These are phyloP conservation scores for Ceratocystis cacaofunesta DNA, from an alignment of 2,329 filamentous ascomycete species.

Conservation along the genomic window DNA sequence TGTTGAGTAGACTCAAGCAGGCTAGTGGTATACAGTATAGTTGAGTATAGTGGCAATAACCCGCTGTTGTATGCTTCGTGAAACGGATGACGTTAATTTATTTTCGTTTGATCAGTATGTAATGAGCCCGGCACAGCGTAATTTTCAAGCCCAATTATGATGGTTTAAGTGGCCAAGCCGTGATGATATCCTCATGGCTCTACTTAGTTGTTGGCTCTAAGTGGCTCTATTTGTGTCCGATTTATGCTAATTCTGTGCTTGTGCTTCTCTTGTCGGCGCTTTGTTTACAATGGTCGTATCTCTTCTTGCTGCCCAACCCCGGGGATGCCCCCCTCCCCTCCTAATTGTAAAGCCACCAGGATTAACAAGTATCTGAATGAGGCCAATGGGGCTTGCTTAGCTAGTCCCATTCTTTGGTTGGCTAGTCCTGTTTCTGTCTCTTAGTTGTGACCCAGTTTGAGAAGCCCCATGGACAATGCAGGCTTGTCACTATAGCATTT, in stretches of 20 bases:
- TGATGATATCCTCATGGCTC: background rate
- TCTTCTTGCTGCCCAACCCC: constrained; percentile 4
- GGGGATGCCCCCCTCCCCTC: background rate
- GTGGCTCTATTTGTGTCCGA: background rate
- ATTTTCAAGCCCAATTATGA: background rate
- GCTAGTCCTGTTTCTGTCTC: background rate
- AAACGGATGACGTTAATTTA: background rate
- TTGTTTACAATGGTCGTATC: background rate
- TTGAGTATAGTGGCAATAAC: background rate
- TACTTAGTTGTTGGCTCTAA: background rate
- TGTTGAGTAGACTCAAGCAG: background rate
- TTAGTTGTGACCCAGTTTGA: background rate
- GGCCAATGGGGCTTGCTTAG: background rate
- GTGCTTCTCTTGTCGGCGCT: background rate
- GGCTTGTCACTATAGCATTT: background rate
- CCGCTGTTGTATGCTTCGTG: background rate
- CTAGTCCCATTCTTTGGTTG: background rate
- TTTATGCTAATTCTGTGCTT: background rate
- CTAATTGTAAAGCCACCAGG: background rate
- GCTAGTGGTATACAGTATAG: background rate
- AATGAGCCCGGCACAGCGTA: background rate
- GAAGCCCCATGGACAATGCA: background rate
- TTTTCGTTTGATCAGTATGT: background rate
- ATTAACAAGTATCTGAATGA: background rate
- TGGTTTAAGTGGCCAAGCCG: background rate